Percentiles rank a stretch among this genome's conserved stretches.
phyloP scores from a whole-genome alignment of 2,329 filamentous ascomycete species.

The Aspergillus bombycis region DNA sequence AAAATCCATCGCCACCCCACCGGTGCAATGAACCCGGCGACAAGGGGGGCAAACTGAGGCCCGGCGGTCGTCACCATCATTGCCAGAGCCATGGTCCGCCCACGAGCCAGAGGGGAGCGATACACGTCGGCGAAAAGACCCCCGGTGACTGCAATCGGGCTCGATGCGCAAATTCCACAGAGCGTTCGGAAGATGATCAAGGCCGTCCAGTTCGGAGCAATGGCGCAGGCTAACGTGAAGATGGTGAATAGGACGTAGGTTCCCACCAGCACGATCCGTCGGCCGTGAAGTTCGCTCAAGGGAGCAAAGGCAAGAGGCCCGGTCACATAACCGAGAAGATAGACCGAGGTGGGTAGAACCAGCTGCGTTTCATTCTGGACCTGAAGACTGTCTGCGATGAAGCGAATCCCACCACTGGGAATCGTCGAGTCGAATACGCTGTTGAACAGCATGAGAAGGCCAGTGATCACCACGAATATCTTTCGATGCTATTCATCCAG shows the following conservation, averaged over 20 bases:
- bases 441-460: constrained; percentile 1
- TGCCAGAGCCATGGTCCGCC: constrained; percentile 40
- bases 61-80: constrained; percentile 25
- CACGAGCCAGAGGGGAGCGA: constrained; percentile 38
- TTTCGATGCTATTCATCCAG: background rate
- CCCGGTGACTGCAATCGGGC: constrained; percentile 44
- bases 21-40: background rate
- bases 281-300: constrained; percentile 43
- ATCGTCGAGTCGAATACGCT: constrained; percentile 6
- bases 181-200: constrained; percentile 47
- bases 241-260: constrained; percentile 49
- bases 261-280: constrained; percentile 47
- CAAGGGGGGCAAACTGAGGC: background rate
- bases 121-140: constrained; percentile 51
- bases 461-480: background rate
- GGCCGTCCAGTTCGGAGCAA: constrained; percentile 43
- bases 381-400: background rate
- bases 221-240: constrained; percentile 45
- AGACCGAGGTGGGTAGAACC: constrained; percentile 4
- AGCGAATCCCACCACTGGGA: background rate
- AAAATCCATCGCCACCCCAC: constrained; percentile 1
- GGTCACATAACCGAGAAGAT: constrained; percentile 37
- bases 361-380: background rate
- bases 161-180: constrained; percentile 42
- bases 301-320: constrained; percentile 45